Evolutionary conservation across 2,329 filamentous ascomycete genomes (phyloP).

Genomic region (Tolypocladium paradoxum): DNA sequence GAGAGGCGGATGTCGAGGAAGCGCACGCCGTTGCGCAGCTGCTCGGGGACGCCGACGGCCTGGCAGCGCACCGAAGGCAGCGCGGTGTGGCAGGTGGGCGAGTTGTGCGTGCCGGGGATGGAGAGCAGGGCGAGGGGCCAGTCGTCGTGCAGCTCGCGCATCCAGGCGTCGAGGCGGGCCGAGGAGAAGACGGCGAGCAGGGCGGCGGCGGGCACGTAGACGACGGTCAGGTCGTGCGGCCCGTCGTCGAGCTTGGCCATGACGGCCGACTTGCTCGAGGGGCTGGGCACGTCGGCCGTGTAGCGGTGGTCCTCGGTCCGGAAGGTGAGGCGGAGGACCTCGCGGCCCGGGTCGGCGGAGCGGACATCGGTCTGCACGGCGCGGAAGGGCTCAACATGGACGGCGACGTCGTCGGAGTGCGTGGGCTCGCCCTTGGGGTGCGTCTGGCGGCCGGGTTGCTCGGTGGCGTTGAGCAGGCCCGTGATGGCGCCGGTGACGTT

Average conservation of each 20-base stretch:
- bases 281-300: conserved; percentile 60
- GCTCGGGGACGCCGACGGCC: conserved; percentile 62
- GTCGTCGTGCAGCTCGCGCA: conserved; percentile 61
- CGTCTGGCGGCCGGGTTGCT: conserved; percentile 17
- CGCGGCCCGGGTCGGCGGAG: conserved; percentile 45
- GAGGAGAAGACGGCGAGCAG: conserved; percentile 60
- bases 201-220: conserved; percentile 49
- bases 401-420: conserved; percentile 48
- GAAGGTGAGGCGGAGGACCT: conserved; percentile 67
- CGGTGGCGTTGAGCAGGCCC: conserved; percentile 32
- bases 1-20: conserved; percentile 85
- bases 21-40: conserved; percentile 82
- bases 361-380: conserved; percentile 46
- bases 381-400: conserved; percentile 59
- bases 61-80: conserved; percentile 92
- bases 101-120: conserved; percentile 94
- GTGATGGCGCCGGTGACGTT: conserved; percentile 33
- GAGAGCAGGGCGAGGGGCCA: conserved; percentile 70
- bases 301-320: conserved; percentile 47
- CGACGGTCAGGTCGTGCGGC: conserved; percentile 50
- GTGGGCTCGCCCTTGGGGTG: conserved; percentile 47
- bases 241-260: conserved; percentile 44
- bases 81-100: conserved; percentile 72
- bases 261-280: conserved; percentile 45
- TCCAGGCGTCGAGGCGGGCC: conserved; percentile 64